A percentile compares a stretch with the other conserved stretches of the same genome.
These are phyloP conservation scores for Earliella scabrosa DNA, from an alignment of 1,284 basidiomycete species.

Conservation along the genomic window DNA sequence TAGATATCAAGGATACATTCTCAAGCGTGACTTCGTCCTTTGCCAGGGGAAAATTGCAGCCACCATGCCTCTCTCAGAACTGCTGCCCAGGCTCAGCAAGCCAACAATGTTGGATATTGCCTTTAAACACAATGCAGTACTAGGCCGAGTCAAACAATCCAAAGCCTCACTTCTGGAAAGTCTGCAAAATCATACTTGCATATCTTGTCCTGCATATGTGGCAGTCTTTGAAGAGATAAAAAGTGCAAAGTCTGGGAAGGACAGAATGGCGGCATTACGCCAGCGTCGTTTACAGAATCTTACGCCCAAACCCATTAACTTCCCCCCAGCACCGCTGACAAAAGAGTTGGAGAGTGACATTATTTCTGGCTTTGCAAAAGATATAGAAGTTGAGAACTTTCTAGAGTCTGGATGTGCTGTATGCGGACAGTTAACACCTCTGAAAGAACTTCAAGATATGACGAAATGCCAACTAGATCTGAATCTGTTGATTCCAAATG, in stretches of 20 bases:
- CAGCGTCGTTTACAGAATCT: too few relatives aligned
- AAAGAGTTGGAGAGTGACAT: neutral
- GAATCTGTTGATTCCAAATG: neutral
- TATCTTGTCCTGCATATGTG: neutral
- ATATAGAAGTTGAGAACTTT: neutral
- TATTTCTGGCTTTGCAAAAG: neutral
- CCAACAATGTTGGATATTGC: neutral
- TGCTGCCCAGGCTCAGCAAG: neutral
- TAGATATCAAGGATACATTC: neutral
- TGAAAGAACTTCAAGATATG: neutral
- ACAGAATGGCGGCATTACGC: too few relatives aligned
- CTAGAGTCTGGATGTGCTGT: conserved; percentile 15
- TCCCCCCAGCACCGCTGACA: neutral
- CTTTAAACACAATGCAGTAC: neutral
- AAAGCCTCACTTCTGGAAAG: neutral
- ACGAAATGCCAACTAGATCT: neutral
- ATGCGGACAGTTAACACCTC: conserved; percentile 4
- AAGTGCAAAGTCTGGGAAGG: too few relatives aligned
- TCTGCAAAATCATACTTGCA: neutral
- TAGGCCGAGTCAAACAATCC: too few relatives aligned
- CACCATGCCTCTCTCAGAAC: neutral
- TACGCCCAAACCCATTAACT: neutral
- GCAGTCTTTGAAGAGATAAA: neutral
- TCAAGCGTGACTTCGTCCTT: neutral
- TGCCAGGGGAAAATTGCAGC: neutral